phyloP scores from a whole-genome alignment of 2,329 filamentous ascomycete genomes.

The Neonectria sp. region DNA sequence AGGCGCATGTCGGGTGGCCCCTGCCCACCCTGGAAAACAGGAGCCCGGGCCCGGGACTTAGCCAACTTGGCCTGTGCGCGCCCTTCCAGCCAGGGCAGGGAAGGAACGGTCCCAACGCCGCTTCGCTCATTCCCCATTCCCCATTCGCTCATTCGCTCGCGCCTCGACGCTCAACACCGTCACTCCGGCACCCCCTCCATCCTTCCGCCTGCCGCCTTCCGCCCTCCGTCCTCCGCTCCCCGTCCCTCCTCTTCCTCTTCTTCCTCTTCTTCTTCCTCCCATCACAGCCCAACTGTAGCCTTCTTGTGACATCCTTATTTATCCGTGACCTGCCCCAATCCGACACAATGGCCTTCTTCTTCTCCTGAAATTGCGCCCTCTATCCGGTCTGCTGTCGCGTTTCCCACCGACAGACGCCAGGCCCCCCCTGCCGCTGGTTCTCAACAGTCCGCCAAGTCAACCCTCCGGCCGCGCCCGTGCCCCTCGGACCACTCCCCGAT shows the following conservation, averaged over 20 bases:
- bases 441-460: slow-evolving; percentile 11
- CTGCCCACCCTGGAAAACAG: slow-evolving; percentile 20
- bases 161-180: slow-evolving; percentile 26
- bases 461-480: slow-evolving; percentile 25
- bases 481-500: slow-evolving; percentile 25
- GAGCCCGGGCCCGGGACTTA: slow-evolving; percentile 9
- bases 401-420: slow-evolving; percentile 1
- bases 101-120: slow-evolving; percentile 24
- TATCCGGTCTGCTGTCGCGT: background rate
- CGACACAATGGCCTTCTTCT: slow-evolving; percentile 17
- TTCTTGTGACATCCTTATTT: background rate
- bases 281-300: slow-evolving; percentile 2
- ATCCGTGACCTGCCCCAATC: slow-evolving; percentile 6
- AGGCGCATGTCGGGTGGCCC: slow-evolving; percentile 21
- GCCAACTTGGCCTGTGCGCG: slow-evolving; percentile 16
- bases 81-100: background rate
- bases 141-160: slow-evolving; percentile 22
- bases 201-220: background rate
- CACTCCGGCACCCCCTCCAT: slow-evolving; percentile 25
- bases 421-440: slow-evolving; percentile 7
- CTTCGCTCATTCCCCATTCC: slow-evolving; percentile 9
- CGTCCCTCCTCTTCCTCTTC: background rate
- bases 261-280: slow-evolving; percentile 9
- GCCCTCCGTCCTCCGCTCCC: slow-evolving; percentile 3
- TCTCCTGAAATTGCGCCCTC: slow-evolving; percentile 22